Evolutionary conservation across 352 stramenopile genomes (phyloP).

Genomic region (Phytophthora fragariaefolia): DNA sequence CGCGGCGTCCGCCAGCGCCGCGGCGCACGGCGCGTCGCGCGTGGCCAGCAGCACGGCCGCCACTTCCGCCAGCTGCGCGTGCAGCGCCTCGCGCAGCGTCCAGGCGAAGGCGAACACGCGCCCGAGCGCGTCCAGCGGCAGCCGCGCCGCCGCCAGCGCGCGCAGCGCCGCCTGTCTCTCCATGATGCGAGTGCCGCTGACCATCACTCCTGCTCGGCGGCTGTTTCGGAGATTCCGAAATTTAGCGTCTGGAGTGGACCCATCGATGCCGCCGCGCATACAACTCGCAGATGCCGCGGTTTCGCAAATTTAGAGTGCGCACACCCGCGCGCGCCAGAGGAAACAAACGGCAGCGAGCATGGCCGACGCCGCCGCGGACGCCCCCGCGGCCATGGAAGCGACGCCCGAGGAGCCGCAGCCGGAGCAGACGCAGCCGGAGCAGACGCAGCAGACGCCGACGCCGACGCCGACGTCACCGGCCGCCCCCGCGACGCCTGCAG

Average conservation of each 20-base stretch:
- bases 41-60: conserved; percentile 46
- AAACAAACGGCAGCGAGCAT: conserved; percentile 16
- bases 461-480: background rate
- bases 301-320: conserved; percentile 36
- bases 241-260: conserved; percentile 16
- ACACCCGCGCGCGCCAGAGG: conserved; percentile 25
- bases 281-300: conserved; percentile 4
- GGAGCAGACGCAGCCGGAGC: background rate
- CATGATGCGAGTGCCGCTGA: conserved; percentile 18
- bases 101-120: conserved; percentile 52
- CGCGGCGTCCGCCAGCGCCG: conserved; percentile 46
- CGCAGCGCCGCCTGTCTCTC: conserved; percentile 10
- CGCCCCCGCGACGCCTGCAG: conserved; percentile 28
- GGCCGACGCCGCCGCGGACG: background rate
- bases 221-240: too few species aligned
- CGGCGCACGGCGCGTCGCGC: conserved; percentile 30
- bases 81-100: conserved; percentile 47
- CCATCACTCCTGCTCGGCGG: conserved; percentile 11
- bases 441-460: conserved; percentile 1
- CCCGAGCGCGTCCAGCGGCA: conserved; percentile 58
- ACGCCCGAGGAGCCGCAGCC: background rate
- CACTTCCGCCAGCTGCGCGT: conserved; percentile 33
- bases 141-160: conserved; percentile 23
- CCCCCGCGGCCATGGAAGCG: conserved; percentile 7
- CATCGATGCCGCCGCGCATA: background rate